Evolutionary conservation across 805 yeast genomes (phyloP), one percentile per base, ranked within the genome.

Genomic region (Candida namnaoensis): DNA sequence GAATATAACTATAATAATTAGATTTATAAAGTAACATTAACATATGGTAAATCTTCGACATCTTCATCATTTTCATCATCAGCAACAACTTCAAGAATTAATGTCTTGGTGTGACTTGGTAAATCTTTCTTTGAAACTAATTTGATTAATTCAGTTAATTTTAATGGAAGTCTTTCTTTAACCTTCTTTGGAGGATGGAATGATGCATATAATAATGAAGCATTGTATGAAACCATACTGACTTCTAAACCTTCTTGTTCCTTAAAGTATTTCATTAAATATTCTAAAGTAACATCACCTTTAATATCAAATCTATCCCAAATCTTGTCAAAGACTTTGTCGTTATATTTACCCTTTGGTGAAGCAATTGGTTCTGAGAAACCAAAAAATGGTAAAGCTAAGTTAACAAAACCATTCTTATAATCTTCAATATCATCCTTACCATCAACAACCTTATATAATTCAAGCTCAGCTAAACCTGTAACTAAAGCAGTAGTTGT

Each of bases 401-500:
- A 69, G 60, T 88, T 88, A 47, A 88, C 75, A 54, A 88, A 90
- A 4, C 99, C 97, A 61, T 93, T 91, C 68, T 87, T 90, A 66
- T 80, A 90, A 49, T 81, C 80, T 60, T 90, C 97, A 51, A 91
- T 74, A 50, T 81, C 80, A 34, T 70, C 74, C 56, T 82, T 78
- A 13, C 75, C 74, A 55, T 82, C 95, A 37, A 79, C 86, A 48
- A 93, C 91, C 69, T 93, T 93, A 70, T 86, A 85, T 44, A 91
- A 70, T 65, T 93, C 99, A 50, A 93, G 68, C 55, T 95, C 86
- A 24, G 88, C 95, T 55, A 93, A 71, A 38, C 99, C 99, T 7
- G 99, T 87, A 23, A 93, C 99, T 51, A 90, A 69, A 9, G 97
- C 95, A n/a, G 99, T 93, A 1, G 99, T 93, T 3, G 99, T 93